Evolutionary conservation across 306 rosid species (phyloP), one percentile per base, ranked within the genome.

Genomic region (Malus asiatica): DNA sequence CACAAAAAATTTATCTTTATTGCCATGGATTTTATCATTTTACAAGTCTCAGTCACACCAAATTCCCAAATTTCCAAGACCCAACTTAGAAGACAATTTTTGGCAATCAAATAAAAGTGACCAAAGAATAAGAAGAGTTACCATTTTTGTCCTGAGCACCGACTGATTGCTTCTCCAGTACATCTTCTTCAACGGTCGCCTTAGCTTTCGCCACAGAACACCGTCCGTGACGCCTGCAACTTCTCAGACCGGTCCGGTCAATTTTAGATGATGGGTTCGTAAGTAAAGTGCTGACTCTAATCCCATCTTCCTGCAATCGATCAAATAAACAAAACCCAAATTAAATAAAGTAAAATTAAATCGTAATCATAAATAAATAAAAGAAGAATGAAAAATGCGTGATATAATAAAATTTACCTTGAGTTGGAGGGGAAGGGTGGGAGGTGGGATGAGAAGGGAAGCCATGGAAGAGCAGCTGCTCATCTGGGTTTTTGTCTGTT

Each of bases 391-490:
- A 16, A 19, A 52, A 15, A 13, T 25, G 11, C 23, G n/a, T 46
- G 60, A 66, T 32, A 29, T 32, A 33, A 78, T 5, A 42, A 44
- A 58, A 52, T 65, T 65, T 68, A 89, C 98, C 96, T 82, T 86
- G 79, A 70, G 85, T 18, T 87, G 89, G 15, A 86, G 80, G 74
- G 87, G 62, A 70, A 77, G 14, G 61, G 86, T 64, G 60, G 82
- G 73, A 52, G 89, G 76, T 42, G 84, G 76, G 73, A 75, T 79
- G 81, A 89, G 87, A 82, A 90, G 85, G 52, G 89, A 87, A 52
- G 94, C 90, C 97, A 93, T 93, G 78, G 81, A 19, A 71, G 83
- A 75, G 80, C 71, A 66, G 77, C 60, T 66, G 70, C 70, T 77
- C 71, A 52, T 11, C 63, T 81, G 82, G 61, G 73, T 68, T 73